phyloP scores from a whole-genome alignment of 2,329 filamentous ascomycete genomes.

The Neoarthrinium moseri region DNA sequence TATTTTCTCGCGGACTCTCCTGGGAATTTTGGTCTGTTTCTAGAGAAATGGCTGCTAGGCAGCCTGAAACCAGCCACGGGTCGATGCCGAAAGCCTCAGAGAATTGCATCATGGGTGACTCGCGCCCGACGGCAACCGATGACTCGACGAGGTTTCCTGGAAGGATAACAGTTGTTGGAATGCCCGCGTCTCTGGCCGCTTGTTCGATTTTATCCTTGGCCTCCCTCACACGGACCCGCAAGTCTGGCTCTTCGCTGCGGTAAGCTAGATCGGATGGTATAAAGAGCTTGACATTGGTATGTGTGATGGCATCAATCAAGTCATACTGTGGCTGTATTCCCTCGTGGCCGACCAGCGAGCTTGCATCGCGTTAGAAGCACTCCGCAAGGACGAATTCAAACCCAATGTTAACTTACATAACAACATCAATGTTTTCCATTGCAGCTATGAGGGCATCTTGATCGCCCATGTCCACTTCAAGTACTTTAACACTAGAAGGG shows the following conservation, averaged over 20 bases:
- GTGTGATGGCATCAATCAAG: constrained; percentile 25
- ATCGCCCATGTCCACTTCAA: constrained; percentile 18
- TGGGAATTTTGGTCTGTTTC: no score
- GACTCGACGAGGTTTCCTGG: constrained; percentile 25
- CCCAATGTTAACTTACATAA: constrained; percentile 17
- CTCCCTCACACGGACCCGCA: constrained; percentile 20
- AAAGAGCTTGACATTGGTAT: constrained; percentile 24
- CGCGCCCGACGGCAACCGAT: no score
- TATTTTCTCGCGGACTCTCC: no score
- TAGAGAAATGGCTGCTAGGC: no score
- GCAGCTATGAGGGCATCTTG: constrained; percentile 15
- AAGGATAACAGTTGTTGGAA: constrained; percentile 19
- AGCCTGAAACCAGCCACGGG: no score
- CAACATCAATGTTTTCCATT: constrained; percentile 20
- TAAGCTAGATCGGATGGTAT: constrained; percentile 25
- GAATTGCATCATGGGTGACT: no score
- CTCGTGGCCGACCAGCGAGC: constrained; percentile 24
- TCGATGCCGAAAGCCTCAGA: no score
- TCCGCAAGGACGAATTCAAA: neutral
- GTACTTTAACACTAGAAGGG: constrained; percentile 13
- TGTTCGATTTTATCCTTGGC: constrained; percentile 22
- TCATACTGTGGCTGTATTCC: constrained; percentile 18
- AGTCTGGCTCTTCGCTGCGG: constrained; percentile 20
- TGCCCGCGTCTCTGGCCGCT: constrained; percentile 19
- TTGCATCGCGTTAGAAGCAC: constrained; percentile 6